phyloP scores from a whole-genome alignment of 2,329 filamentous ascomycete species.

The Fonsecaea pugnacius region DNA sequence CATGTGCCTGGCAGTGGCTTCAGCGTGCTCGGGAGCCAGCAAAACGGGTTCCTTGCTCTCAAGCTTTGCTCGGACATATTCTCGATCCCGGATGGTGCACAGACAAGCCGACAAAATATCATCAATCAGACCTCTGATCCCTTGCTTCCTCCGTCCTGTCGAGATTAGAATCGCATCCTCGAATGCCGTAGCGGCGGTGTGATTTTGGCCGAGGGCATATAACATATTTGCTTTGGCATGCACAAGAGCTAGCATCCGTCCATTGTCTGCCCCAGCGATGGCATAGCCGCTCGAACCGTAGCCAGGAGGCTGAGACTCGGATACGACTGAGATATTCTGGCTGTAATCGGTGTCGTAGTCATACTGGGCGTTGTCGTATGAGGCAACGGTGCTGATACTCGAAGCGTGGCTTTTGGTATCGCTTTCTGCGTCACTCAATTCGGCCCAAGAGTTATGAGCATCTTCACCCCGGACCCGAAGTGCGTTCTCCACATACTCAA shows the following conservation, averaged over 20 bases:
- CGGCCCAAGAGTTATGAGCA: slow-evolving; percentile 55
- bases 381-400: slow-evolving; percentile 55
- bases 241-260: slow-evolving; percentile 86
- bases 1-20: slow-evolving; percentile 79
- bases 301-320: slow-evolving; percentile 46
- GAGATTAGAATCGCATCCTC: slow-evolving; percentile 94
- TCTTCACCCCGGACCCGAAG: slow-evolving; percentile 61
- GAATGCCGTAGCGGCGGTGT: slow-evolving; percentile 81
- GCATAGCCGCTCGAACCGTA: slow-evolving; percentile 83
- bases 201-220: slow-evolving; percentile 83
- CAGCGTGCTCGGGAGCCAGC: slow-evolving; percentile 79
- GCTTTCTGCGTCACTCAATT: slow-evolving; percentile 63
- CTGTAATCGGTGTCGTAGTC: slow-evolving; percentile 57
- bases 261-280: slow-evolving; percentile 84
- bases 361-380: slow-evolving; percentile 61
- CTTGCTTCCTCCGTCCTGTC: slow-evolving; percentile 69
- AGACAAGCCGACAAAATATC: slow-evolving; percentile 69
- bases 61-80: slow-evolving; percentile 43
- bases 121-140: slow-evolving; percentile 77
- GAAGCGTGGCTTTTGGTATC: slow-evolving; percentile 60
- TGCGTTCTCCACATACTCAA: slow-evolving; percentile 79
- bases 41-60: slow-evolving; percentile 67
- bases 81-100: slow-evolving; percentile 26
- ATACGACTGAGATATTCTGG: slow-evolving; percentile 9
- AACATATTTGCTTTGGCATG: slow-evolving; percentile 99